Evolutionary conservation across 345 rosid genomes (phyloP), one percentile per base, ranked within the genome.

Genomic region (Moricandia arvensis): DNA sequence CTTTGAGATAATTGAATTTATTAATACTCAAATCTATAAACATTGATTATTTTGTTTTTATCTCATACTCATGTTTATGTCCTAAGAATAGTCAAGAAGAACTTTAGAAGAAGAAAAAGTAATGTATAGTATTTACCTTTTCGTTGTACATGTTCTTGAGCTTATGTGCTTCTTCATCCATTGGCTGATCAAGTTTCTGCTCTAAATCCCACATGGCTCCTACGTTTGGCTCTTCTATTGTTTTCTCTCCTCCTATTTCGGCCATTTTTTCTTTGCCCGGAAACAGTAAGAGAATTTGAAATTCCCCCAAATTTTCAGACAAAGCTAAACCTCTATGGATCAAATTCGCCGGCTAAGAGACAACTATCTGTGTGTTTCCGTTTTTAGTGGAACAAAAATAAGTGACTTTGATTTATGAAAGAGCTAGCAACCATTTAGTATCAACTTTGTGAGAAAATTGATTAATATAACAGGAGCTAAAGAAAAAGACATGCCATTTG

Each of bases 81-180:
- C 57, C 57, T 6, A 7, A 7, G 24, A 7, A 51, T 7, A 51
- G 58, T 15, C 9, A 15, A 51, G 10, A 16, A 17, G 11, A 15
- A 49, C 24, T 16, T 51, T 51, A 7, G 10, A 16, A 16, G 57
- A 16, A 1, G 10, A 3, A 16, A 7, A 51, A 6, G 58, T 17
- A 17, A 53, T 8, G 27, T 53, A 2, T 51, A 49, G 37, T 62
- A 12, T 6, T 5, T 73, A 94, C 98, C 97, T 95, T 92, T 85
- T 87, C 93, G 54, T 79, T 82, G 75, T 87, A 82, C 89, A 86
- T 86, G 78, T 81, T 81, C 66, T 82, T 83, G 57, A 95, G 88
- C 83, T 83, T 87, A 71, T 88, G 91, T 77, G 99, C 98, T 80
- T 95, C 98, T 71, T 93, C 98, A 75, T 95, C 99, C 97, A 95